Base-by-base conservation (phyloP, 208 protist species). In the Wallacemonas collosoma region DNA sequence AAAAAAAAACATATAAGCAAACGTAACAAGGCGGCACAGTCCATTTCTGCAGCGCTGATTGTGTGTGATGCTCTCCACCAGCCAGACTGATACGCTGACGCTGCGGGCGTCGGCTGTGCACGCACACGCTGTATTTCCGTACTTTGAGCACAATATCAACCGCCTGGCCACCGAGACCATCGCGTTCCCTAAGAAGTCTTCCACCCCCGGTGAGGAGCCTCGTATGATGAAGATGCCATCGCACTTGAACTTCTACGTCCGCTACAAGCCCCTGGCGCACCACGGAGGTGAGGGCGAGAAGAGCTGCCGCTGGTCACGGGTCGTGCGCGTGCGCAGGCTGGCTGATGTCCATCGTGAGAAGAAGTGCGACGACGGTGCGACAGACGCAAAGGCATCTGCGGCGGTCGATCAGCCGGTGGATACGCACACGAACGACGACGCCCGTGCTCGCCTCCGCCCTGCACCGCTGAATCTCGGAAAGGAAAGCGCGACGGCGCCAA, bases 31-130 rank as follows among this genome's bases (percentile, higher is more conserved):
- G 51, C 7, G 14, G 2, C 51, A n/a, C n/a, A 56, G 14, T 14
- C 47, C 47, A 26, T 26, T 26, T 26, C 26, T 26, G 26, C 51
- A 12, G 15, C 9, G 15, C 5, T 6, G 5, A 12, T 26, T n/a
- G 12, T 12, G 51, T 35, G 15, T 68, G 71, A 55, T 84, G 48
- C 73, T 93, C 26, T 75, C 77, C 9, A 72, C 72, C 14, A 78
- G 83, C 17, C 78, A 83, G 66, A 43, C 91, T 3, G 70, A 77
- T 39, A 62, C 58, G 14, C 79, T 93, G 47, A 93, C 88, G 12
- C 84, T 93, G 63, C 79, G 81, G 54, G 86, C 88, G 1, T 79
- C 87, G 51, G 83, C 78, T 68, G 79, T 93, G 41, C 80, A 93
- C 72, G 79, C 86, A 57, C 83, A 93, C 71, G 85, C 76, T 39